phyloP scores from a whole-genome alignment of 2,329 filamentous ascomycete genomes.

The Aspergillus persii region DNA sequence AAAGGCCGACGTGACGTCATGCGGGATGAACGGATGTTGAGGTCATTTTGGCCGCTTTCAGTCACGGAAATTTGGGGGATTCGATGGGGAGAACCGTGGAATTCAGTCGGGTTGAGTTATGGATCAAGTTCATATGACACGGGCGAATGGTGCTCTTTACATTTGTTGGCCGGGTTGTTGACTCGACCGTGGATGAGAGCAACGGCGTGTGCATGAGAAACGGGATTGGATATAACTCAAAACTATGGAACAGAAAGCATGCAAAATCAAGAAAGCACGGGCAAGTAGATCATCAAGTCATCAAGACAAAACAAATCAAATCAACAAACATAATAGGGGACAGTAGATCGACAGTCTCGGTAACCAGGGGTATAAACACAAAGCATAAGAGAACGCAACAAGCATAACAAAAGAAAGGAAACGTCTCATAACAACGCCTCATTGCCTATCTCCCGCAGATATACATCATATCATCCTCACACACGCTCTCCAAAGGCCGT shows the following conservation, averaged over 20 bases:
- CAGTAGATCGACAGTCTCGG: not conserved
- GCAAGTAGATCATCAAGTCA: not conserved
- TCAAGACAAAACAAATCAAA: not conserved
- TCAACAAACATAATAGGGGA: not conserved
- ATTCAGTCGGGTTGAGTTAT: not conserved
- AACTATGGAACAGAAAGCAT: not conserved
- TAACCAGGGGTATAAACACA: not conserved
- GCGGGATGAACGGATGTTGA: constrained; percentile 27
- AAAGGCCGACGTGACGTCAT: constrained; percentile 30
- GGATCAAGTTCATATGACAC: not conserved
- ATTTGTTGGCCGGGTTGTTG: not conserved
- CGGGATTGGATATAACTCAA: not conserved
- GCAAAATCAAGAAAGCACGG: not conserved
- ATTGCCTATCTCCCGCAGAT: constrained; percentile 11
- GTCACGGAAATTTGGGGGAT: constrained; percentile 4
- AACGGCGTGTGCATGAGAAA: not conserved
- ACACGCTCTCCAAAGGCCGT: constrained; percentile 1
- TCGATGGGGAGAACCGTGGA: constrained; percentile 6
- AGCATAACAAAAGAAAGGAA: not conserved
- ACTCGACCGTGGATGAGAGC: not conserved
- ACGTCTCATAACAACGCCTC: not conserved
- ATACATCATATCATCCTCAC: constrained; percentile 15
- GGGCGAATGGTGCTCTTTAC: not conserved
- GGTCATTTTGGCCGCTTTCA: constrained; percentile 26
- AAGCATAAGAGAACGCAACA: not conserved